Conservation (phyloP, 139 green algal species). For the Microglena sp. region DNA sequence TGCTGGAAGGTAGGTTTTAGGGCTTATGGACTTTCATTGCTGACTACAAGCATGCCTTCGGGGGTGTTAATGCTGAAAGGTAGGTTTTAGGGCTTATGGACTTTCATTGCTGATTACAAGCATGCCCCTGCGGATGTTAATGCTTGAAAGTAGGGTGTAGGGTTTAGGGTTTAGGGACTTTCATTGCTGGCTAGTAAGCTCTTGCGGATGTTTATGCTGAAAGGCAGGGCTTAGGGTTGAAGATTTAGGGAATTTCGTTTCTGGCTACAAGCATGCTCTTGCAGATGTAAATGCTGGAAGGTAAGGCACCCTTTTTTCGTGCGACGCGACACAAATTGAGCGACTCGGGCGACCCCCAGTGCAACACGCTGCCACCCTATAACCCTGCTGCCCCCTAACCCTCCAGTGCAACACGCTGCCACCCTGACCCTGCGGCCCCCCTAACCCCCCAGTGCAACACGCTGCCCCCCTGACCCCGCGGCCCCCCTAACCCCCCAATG, state of each 20-base stretch:
- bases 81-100: background rate
- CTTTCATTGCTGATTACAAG: background rate
- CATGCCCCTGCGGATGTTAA: background rate
- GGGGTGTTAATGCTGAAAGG: background rate
- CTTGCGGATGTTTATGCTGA: background rate
- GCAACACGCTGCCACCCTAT: background rate
- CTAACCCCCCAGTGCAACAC: too few relatives aligned
- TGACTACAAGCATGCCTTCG: background rate
- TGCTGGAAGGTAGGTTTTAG: background rate
- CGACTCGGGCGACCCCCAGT: too few relatives aligned
- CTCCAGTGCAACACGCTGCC: background rate
- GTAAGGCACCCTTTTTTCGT: background rate
- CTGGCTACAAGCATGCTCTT: constrained; percentile 28
- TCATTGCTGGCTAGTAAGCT: background rate
- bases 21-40: background rate
- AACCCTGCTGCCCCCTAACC: background rate
- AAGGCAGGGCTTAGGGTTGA: background rate
- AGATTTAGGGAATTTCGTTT: constrained; percentile 17
- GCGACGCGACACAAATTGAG: too few relatives aligned
- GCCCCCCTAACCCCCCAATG: too few relatives aligned
- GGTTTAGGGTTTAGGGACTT: background rate
- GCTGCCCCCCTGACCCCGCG: too few relatives aligned
- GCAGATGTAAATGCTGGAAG: constrained; percentile 19
- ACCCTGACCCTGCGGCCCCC: background rate
- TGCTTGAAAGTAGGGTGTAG: background rate